Conservation (phyloP, 1,284 basidiomycete genomes). For the Limonomyces culmigenus region DNA sequence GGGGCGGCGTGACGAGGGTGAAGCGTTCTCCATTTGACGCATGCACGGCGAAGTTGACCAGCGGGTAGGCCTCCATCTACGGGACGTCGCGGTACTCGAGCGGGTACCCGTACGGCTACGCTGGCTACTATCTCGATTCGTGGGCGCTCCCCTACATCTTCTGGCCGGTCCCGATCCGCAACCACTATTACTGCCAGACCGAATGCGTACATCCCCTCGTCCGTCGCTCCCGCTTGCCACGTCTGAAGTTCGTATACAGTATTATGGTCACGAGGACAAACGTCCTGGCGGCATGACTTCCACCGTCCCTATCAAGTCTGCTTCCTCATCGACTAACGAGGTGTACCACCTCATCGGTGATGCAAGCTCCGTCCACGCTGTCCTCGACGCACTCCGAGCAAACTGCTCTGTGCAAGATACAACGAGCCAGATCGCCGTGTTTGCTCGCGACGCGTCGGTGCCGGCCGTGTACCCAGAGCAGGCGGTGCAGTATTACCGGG, state of each 20-base stretch:
- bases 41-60: background rate
- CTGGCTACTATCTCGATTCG: background rate
- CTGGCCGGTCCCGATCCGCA: background rate
- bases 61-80: background rate
- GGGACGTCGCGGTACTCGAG: slow-evolving; percentile 1
- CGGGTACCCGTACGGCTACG: slow-evolving; percentile 1
- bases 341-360: slow-evolving; percentile 12
- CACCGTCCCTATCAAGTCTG: slow-evolving; percentile 4
- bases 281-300: slow-evolving; percentile 9
- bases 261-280: slow-evolving; percentile 6
- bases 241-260: slow-evolving; percentile 3
- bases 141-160: background rate
- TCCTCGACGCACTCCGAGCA: slow-evolving; percentile 9
- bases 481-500: slow-evolving; percentile 13
- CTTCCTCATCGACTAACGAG: slow-evolving; percentile 6
- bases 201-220: background rate
- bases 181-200: background rate
- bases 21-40: no score
- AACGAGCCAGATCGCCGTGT: slow-evolving; percentile 4
- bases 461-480: slow-evolving; percentile 10
- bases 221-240: background rate
- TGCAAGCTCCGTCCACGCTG: slow-evolving; percentile 8
- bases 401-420: slow-evolving; percentile 9
- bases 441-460: slow-evolving; percentile 1
- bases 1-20: no score